phyloP scores from a whole-genome alignment of 2,329 filamentous ascomycete species.

The Penicillium sp. region DNA sequence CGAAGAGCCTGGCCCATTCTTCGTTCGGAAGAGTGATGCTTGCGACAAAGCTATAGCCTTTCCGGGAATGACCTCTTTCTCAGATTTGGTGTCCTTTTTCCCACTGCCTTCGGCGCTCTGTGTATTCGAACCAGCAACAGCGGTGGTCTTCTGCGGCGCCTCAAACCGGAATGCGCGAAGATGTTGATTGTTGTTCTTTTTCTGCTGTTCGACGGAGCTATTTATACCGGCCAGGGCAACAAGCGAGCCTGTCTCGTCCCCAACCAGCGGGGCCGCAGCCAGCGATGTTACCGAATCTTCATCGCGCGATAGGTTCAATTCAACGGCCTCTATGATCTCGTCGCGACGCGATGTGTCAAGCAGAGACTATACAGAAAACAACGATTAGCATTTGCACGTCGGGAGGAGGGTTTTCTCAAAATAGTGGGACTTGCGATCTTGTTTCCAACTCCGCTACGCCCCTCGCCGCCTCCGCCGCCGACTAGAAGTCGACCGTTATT shows the following conservation, averaged over 20 bases:
- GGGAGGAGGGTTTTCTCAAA: background rate
- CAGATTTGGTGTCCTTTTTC: constrained; percentile 9
- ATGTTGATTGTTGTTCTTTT: constrained; percentile 77
- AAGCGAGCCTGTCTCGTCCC: constrained; percentile 44
- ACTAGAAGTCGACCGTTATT: constrained; percentile 75
- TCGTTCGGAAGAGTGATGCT: constrained; percentile 50
- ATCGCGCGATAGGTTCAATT: constrained; percentile 74
- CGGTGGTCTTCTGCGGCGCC: constrained; percentile 44
- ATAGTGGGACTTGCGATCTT: constrained; percentile 64
- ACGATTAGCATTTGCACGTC: constrained; percentile 1
- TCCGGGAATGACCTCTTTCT: constrained; percentile 18
- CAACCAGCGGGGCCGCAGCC: constrained; percentile 62
- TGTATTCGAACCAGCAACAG: constrained; percentile 3
- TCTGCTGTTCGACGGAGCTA: constrained; percentile 68
- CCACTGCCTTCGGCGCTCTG: constrained; percentile 15
- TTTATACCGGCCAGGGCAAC: constrained; percentile 77
- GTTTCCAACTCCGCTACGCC: constrained; percentile 78
- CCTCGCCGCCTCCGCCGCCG: constrained; percentile 81
- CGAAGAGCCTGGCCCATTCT: constrained; percentile 30
- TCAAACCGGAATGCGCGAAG: constrained; percentile 71
- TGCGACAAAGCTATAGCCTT: constrained; percentile 51
- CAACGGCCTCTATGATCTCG: constrained; percentile 63
- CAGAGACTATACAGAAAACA: constrained; percentile 53
- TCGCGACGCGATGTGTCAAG: constrained; percentile 67
- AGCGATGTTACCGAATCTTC: constrained; percentile 89